Percentiles rank a stretch among this genome's conserved stretches.
phyloP scores from a whole-genome alignment of 2,329 filamentous ascomycete genomes.

The Sporothrix protearum region DNA sequence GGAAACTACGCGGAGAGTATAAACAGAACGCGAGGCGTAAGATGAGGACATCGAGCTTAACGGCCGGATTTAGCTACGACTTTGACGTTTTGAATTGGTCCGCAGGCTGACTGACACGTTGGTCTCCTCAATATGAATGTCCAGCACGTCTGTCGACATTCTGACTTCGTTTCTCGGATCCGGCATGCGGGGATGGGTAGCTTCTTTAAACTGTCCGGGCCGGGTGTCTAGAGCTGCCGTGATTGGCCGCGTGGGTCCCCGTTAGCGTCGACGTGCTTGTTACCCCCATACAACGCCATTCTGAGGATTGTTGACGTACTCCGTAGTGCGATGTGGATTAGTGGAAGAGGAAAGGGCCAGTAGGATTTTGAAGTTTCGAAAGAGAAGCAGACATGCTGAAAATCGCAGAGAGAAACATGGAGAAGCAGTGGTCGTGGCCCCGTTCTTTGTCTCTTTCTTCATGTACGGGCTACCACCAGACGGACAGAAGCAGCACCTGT shows the following conservation, averaged over 20 bases:
- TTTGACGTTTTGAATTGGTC: background rate
- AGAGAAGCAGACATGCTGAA: too few relatives aligned
- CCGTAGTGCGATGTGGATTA: background rate
- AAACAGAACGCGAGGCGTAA: too few relatives aligned
- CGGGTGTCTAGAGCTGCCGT: background rate
- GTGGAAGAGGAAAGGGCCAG: background rate
- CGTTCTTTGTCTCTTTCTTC: background rate
- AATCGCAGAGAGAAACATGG: background rate
- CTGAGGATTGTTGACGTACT: background rate
- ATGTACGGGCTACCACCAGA: background rate
- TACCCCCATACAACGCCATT: conserved; percentile 1
- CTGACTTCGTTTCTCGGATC: background rate
- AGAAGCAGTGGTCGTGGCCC: background rate
- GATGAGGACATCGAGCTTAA: background rate
- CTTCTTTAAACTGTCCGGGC: conserved; percentile 1
- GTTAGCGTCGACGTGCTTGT: conserved; percentile 11
- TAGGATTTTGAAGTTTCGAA: background rate
- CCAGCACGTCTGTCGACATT: background rate
- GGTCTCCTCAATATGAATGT: background rate
- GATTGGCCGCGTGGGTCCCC: conserved; percentile 1
- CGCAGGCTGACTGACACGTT: background rate
- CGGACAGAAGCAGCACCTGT: background rate
- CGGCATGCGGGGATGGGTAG: background rate
- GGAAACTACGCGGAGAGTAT: background rate
- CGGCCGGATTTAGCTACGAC: background rate